Percentiles rank a stretch among this genome's conserved stretches.
Conservation (phyloP, 164 flowering plant genomes). For the Saururus chinensis region DNA sequence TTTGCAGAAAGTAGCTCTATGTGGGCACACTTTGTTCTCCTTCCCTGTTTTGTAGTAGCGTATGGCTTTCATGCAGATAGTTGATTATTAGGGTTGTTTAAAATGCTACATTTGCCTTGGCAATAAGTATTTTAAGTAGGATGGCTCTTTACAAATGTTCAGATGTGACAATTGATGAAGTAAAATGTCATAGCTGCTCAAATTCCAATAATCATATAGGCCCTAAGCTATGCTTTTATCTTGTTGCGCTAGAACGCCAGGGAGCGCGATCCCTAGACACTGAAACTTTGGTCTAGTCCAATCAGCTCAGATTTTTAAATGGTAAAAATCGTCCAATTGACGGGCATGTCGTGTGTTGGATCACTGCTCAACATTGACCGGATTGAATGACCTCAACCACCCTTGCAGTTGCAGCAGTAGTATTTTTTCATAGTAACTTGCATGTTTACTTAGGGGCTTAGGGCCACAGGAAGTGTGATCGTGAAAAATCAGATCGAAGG, state of each 20-base stretch:
- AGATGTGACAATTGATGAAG: background rate
- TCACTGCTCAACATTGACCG: background rate
- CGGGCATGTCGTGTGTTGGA: background rate
- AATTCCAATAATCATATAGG: background rate
- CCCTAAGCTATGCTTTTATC: background rate
- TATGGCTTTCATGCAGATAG: no score
- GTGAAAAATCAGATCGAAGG: no score
- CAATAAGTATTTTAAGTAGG: no score
- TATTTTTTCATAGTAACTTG: no score
- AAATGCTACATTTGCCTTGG: no score
- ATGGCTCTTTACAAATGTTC: no score
- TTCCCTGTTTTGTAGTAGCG: no score
- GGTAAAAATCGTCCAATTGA: background rate
- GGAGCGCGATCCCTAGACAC: background rate
- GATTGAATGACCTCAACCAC: background rate
- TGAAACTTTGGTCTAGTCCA: background rate
- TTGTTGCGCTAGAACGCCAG: background rate
- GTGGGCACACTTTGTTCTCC: no score
- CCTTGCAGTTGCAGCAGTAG: background rate
- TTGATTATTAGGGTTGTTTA: no score
- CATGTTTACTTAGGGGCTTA: no score
- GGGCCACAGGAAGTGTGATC: no score
- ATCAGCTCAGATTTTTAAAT: conserved; percentile 1
- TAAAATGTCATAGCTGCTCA: background rate
- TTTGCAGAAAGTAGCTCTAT: no score